Percentiles rank a stretch among this genome's conserved stretches.
These are phyloP conservation scores for Solanum appendiculatum DNA, from an alignment of 257 asterid genomes.

Conservation along the genomic window DNA sequence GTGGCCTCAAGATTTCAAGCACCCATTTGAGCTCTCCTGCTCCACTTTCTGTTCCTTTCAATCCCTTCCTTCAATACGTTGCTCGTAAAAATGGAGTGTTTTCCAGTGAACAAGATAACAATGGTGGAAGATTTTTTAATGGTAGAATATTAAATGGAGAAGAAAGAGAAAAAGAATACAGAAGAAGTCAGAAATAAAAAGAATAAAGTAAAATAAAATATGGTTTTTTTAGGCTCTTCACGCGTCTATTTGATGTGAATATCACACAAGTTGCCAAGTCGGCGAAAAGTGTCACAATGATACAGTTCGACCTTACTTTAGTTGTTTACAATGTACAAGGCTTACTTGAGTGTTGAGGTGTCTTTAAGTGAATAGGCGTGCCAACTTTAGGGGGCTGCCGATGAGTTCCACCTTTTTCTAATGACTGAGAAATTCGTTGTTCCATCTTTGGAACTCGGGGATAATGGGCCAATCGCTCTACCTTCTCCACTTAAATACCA, in stretches of 20 bases:
- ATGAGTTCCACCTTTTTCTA: background rate
- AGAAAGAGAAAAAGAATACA: background rate
- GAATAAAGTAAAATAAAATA: background rate
- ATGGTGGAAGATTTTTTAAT: background rate
- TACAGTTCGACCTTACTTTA: background rate
- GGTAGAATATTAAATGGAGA: background rate
- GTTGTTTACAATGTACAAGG: background rate
- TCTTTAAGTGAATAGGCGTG: background rate
- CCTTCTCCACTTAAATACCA: background rate
- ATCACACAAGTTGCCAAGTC: background rate
- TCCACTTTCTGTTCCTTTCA: slow-evolving; percentile 26
- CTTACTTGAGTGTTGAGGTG: background rate
- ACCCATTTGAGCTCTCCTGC: slow-evolving; percentile 13
- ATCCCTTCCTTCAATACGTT: slow-evolving; percentile 40
- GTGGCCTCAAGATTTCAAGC: slow-evolving; percentile 47
- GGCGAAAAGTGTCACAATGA: background rate
- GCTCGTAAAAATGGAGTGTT: slow-evolving; percentile 28
- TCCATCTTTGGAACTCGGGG: background rate
- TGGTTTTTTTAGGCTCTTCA: background rate
- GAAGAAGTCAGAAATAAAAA: background rate
- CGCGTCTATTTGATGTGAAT: background rate
- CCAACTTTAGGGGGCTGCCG: background rate
- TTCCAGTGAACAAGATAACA: background rate
- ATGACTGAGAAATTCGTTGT: background rate
- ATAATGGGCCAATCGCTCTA: background rate